A percentile compares a stretch with the other conserved stretches of the same genome.
Evolutionary conservation across 2,329 filamentous ascomycete species (phyloP).

Genomic region (Pseudogymnoascus sp.): DNA sequence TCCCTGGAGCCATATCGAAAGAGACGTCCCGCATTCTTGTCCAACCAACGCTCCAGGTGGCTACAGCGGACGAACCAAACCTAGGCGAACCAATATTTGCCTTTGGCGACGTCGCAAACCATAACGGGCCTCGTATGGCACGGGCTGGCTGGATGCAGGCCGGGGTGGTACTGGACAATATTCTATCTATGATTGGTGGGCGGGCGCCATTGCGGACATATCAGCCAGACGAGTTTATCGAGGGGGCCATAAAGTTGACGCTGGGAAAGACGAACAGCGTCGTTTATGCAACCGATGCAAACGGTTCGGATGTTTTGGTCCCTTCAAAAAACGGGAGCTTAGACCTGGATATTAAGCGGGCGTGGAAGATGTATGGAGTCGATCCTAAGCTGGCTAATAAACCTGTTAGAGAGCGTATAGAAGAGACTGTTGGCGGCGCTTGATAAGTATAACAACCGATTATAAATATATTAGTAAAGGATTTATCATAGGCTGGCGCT

Average conservation of each 20-base stretch:
- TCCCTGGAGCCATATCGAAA: constrained; percentile 27
- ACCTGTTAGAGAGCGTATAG: not conserved
- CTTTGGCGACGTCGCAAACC: constrained; percentile 43
- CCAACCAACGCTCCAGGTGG: constrained; percentile 38
- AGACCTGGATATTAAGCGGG: constrained; percentile 14
- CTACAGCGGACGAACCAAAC: constrained; percentile 17
- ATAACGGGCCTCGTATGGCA: constrained; percentile 34
- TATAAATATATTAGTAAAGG: no score
- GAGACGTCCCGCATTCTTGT: constrained; percentile 30
- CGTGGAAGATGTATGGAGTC: constrained; percentile 16
- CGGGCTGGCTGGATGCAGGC: constrained; percentile 38
- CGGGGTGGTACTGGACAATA: constrained; percentile 37
- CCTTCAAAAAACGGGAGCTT: constrained; percentile 2
- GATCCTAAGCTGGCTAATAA: constrained; percentile 1
- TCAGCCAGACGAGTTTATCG: constrained; percentile 23
- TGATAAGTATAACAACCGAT: no score
- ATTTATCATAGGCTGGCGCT: no score
- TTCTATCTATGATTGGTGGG: constrained; percentile 33
- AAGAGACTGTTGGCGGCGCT: not conserved
- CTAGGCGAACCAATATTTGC: constrained; percentile 37
- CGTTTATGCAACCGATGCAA: not conserved
- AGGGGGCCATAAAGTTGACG: constrained; percentile 33
- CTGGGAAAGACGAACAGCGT: constrained; percentile 24
- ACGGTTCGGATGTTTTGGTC: not conserved
- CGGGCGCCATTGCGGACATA: constrained; percentile 23